phyloP scores from a whole-genome alignment of 495 filamentous ascomycete species.

The Talaromyces wortmannii region DNA sequence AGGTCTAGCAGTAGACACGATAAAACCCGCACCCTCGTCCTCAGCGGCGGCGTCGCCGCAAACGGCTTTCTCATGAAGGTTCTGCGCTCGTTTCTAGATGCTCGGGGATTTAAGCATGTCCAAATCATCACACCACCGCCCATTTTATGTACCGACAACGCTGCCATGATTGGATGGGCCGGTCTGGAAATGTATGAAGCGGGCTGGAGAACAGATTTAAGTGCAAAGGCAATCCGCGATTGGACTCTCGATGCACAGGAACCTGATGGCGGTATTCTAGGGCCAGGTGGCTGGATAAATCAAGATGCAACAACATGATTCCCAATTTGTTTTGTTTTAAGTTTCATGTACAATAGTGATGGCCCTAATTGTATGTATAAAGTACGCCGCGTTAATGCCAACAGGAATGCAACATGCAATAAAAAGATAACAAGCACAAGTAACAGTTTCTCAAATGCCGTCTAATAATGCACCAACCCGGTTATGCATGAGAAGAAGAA shows the following conservation, averaged over 20 bases:
- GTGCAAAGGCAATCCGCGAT: constrained; percentile 53
- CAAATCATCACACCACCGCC: constrained; percentile 64
- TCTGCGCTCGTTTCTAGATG: constrained; percentile 54
- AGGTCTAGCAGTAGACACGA: constrained; percentile 10
- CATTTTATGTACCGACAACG: constrained; percentile 84
- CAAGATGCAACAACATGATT: neutral
- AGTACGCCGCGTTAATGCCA: neutral
- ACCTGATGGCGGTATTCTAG: constrained; percentile 45
- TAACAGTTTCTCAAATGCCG: no score
- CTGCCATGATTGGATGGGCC: constrained; percentile 97
- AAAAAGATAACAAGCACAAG: neutral
- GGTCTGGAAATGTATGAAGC: constrained; percentile 86
- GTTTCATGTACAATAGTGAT: neutral
- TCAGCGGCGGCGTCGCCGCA: constrained; percentile 84
- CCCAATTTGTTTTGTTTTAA: no score
- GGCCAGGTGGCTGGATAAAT: constrained; percentile 31
- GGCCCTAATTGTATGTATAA: neutral
- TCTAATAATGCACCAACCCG: neutral
- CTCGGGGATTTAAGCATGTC: constrained; percentile 55
- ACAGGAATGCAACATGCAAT: neutral
- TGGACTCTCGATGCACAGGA: constrained; percentile 69
- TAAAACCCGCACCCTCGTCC: constrained; percentile 57
- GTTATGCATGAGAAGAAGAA: neutral
- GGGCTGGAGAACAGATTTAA: constrained; percentile 59
- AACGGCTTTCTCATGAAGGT: constrained; percentile 71